Evolutionary conservation across 805 yeast genomes (phyloP).

Genomic region (Yamadazyma takamatsuzukensis): DNA sequence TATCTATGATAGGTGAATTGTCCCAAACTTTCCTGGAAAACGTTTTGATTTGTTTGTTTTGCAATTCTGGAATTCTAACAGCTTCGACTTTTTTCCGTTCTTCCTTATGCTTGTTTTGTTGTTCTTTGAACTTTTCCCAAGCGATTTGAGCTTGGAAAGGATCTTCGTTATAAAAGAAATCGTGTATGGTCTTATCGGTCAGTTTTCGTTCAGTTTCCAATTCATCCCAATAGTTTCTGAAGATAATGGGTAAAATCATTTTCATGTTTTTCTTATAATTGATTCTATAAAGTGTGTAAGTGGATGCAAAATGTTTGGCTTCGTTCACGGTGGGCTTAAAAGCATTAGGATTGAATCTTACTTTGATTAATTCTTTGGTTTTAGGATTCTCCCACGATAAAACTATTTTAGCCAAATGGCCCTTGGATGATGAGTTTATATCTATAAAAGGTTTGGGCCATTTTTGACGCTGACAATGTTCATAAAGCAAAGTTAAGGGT

Average conservation of each 20-base stretch:
- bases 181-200: constrained; percentile 44
- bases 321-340: constrained; percentile 80
- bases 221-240: constrained; percentile 72
- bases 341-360: constrained; percentile 52
- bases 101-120: constrained; percentile 5
- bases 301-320: constrained; percentile 88
- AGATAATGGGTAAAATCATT: constrained; percentile 82
- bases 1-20: constrained; percentile 61
- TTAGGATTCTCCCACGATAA: constrained; percentile 78
- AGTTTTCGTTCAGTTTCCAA: constrained; percentile 55
- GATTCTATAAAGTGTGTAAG: constrained; percentile 77
- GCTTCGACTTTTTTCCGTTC: constrained; percentile 6
- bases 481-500: constrained; percentile 83
- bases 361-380: constrained; percentile 60
- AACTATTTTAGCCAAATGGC: constrained; percentile 62
- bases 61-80: constrained; percentile 1
- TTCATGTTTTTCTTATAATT: constrained; percentile 79
- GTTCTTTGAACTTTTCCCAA: background rate
- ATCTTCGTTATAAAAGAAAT: constrained; percentile 56
- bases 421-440: constrained; percentile 46
- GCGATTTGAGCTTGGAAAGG: constrained; percentile 61
- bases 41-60: constrained; percentile 1
- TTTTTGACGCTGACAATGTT: constrained; percentile 79
- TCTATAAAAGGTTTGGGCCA: constrained; percentile 88
- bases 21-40: constrained; percentile 59